Conservation (phyloP, 257 asterid genomes). For the Solanum pimpinellifolium region DNA sequence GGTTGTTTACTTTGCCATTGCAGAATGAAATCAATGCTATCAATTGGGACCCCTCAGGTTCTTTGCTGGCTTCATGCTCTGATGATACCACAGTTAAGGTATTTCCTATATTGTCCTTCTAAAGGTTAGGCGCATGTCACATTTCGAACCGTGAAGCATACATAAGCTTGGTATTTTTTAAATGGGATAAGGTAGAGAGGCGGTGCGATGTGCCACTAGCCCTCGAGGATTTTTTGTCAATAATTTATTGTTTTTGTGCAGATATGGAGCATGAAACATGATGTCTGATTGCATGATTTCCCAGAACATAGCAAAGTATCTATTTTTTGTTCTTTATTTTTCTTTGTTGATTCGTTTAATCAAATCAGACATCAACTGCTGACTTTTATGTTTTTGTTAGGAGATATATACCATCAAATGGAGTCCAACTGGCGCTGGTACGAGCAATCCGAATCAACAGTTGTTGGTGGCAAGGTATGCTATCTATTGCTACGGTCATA, state of each 20-base stretch:
- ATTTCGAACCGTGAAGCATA: too few species aligned
- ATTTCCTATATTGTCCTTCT: neutral
- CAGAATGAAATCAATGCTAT: conserved; percentile 93
- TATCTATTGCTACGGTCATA: neutral
- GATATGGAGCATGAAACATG: too few species aligned
- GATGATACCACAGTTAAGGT: conserved; percentile 85
- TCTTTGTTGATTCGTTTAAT: neutral
- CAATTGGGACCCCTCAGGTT: conserved; percentile 96
- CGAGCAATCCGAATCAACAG: neutral
- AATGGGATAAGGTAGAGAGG: neutral
- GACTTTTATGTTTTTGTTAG: neutral
- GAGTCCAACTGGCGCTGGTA: neutral
- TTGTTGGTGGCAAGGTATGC: neutral
- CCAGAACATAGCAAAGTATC: too few species aligned
- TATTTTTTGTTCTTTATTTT: neutral
- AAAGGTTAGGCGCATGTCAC: too few species aligned
- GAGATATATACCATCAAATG: neutral
- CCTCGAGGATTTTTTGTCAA: neutral
- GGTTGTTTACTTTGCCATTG: neutral
- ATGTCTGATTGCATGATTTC: too few species aligned
- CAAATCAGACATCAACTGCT: neutral
- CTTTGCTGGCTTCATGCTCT: conserved; percentile 93
- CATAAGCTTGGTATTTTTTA: too few species aligned
- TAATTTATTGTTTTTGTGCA: too few species aligned
- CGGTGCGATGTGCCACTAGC: neutral